Percentiles rank a stretch among this genome's conserved stretches.
These are phyloP conservation scores for Chlamydomonas reinhardtii DNA, from an alignment of 163 green algal genomes.

Conservation along the genomic window DNA sequence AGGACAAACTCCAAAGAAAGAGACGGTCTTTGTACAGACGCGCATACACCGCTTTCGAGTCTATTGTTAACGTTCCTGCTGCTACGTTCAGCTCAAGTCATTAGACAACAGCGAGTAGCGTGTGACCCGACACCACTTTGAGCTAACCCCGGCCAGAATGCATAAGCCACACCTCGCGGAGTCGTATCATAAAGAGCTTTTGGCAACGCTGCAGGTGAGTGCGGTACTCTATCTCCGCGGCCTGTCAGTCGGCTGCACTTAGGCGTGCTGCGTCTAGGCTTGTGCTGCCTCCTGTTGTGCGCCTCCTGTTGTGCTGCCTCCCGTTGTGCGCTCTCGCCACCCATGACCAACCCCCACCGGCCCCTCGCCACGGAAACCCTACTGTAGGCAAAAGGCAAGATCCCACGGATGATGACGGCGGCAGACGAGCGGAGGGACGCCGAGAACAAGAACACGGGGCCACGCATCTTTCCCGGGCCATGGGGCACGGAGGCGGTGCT, in stretches of 20 bases:
- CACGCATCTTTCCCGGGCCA: slow-evolving; percentile 15
- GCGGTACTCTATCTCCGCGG: no score
- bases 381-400: slow-evolving; percentile 21
- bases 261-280: no score
- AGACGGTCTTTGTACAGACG: no score
- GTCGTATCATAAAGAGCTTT: slow-evolving; percentile 30
- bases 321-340: neutral
- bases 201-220: slow-evolving; percentile 3
- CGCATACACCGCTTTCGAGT: no score
- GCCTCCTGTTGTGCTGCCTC: no score
- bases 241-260: no score
- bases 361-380: no score
- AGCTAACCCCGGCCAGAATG: neutral
- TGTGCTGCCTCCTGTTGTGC: no score
- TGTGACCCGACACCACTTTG: neutral
- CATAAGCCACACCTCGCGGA: slow-evolving; percentile 24
- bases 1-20: no score
- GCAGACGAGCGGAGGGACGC: slow-evolving; percentile 1
- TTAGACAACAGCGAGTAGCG: neutral
- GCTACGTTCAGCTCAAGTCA: no score
- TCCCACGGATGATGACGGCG: neutral
- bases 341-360: no score
- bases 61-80: no score
- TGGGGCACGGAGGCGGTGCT: slow-evolving; percentile 7
- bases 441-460: slow-evolving; percentile 13